These are phyloP conservation scores for Galeopsis tetrahit DNA, from an alignment of 257 asterid species.

Conservation along the genomic window DNA sequence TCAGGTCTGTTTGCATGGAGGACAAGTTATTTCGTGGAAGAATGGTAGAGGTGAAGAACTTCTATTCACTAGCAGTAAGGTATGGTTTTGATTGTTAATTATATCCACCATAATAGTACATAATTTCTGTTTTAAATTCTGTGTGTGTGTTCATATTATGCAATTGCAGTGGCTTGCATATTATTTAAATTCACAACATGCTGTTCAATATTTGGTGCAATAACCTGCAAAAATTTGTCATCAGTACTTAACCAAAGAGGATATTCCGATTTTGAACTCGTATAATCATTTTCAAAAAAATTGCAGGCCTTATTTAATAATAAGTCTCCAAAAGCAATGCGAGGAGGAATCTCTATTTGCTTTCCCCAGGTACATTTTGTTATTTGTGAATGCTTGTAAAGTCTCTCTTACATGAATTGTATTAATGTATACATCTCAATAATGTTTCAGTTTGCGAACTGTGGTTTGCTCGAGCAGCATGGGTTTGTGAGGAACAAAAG, in stretches of 20 bases:
- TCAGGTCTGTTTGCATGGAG: slow-evolving; percentile 87
- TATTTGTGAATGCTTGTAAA: background rate
- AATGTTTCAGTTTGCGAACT: slow-evolving; percentile 60
- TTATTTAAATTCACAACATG: too few relatives aligned
- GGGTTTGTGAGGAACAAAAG: slow-evolving; percentile 74
- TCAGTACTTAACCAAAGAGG: too few relatives aligned
- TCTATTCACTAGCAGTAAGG: slow-evolving; percentile 84
- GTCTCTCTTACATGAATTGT: slow-evolving; percentile 4
- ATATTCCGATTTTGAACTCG: background rate
- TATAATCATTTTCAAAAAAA: background rate
- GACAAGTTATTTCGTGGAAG: slow-evolving; percentile 86
- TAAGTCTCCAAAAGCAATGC: slow-evolving; percentile 74
- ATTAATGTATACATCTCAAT: slow-evolving; percentile 25
- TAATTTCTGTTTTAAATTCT: background rate
- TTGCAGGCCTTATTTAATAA: slow-evolving; percentile 70
- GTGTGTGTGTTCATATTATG: background rate
- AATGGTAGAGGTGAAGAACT: slow-evolving; percentile 87
- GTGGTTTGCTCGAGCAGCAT: slow-evolving; percentile 70
- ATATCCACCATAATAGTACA: background rate
- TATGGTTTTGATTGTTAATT: slow-evolving; percentile 36
- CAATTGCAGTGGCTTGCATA: background rate
- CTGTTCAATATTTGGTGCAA: too few relatives aligned
- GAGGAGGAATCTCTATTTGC: slow-evolving; percentile 85
- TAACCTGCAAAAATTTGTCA: too few relatives aligned
- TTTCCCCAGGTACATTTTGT: slow-evolving; percentile 77